Base-by-base conservation (phyloP, 768 basidiomycete genomes). In the Cystobasidium onofrii region DNA sequence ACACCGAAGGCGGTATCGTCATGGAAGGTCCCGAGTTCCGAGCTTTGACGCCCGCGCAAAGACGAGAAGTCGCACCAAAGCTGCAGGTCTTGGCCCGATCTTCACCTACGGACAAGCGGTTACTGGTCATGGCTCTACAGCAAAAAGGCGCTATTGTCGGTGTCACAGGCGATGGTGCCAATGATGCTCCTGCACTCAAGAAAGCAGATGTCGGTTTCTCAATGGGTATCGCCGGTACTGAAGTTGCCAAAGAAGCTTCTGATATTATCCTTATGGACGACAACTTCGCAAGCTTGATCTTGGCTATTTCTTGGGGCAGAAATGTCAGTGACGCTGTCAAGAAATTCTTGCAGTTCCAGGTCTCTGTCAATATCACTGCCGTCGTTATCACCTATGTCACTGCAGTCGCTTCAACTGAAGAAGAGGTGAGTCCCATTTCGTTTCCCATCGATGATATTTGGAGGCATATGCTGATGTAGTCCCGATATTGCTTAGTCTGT, bases 261-360 rank as follows among this genome's bases (percentile, higher is more conserved):
- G 96, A 99, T 78, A 96, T 99, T 79, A 94, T 98, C 78, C 87
- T 97, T 50, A 96, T 96, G 94, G 90, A 93, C 80, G 92, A 94
- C 82, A 94, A 95, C 80, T 98, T 99, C 80, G 83, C 91, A 2
- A 94, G 91, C 1, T 94, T 99, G 78, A 92, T 97, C 77, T 89
- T 92, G 78, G 96, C 96, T 71, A 96, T 98, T 78, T 93, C 96
- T 85, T 98, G 96, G 95, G 96, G 96, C 52, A 90, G 96, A 62
- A 95, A 92, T 78, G 95, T 99, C 75, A 99, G 97, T 81, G 96
- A 99, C 79, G 88, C 94, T 0, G 96, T 98, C 64, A 88, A 89
- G 80, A 99, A 98, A 83, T 99, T 98, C 83, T 80, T 99, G 74
- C 95, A 97, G 83, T 79, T 77, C 77, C 80, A 83, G 77, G 74